Evolutionary conservation across 306 rosid genomes (phyloP).

Genomic region (Quercus variabilis): DNA sequence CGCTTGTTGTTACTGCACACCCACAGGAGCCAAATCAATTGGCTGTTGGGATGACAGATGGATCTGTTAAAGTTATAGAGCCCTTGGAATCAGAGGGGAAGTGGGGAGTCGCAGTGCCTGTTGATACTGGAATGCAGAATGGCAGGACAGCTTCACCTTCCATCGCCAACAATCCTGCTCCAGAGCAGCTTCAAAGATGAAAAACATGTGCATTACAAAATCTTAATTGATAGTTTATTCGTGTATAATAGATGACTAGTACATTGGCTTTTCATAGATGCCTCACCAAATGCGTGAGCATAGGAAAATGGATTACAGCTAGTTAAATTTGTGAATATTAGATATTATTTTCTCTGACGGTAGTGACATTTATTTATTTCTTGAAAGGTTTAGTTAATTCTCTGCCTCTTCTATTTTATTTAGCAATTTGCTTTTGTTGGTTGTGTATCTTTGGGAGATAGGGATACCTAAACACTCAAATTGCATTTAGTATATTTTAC

Average conservation of each 20-base stretch:
- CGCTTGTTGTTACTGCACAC: constrained; percentile 67
- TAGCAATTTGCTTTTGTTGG: too few species aligned
- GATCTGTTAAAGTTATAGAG: constrained; percentile 78
- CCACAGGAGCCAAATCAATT: constrained; percentile 76
- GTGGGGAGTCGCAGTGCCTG: constrained; percentile 63
- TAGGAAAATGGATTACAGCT: background rate
- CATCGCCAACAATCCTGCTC: constrained; percentile 57
- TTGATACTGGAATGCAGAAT: constrained; percentile 53
- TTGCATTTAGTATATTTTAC: too few species aligned
- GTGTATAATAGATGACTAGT: background rate
- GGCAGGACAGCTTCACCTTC: constrained; percentile 61
- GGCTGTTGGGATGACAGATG: constrained; percentile 72
- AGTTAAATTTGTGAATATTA: background rate
- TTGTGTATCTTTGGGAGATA: too few species aligned
- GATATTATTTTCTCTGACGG: background rate
- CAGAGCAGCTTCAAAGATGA: constrained; percentile 65
- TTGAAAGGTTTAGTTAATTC: background rate
- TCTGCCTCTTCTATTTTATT: background rate
- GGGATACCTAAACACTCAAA: too few species aligned
- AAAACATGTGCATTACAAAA: background rate
- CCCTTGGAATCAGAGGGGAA: constrained; percentile 65
- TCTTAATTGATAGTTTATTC: background rate
- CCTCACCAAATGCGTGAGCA: constrained; percentile 3
- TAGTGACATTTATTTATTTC: background rate
- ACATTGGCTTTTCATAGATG: background rate